These are phyloP conservation scores for Lithohypha guttulata DNA, from an alignment of 2,329 filamentous ascomycete species.

Conservation along the genomic window DNA sequence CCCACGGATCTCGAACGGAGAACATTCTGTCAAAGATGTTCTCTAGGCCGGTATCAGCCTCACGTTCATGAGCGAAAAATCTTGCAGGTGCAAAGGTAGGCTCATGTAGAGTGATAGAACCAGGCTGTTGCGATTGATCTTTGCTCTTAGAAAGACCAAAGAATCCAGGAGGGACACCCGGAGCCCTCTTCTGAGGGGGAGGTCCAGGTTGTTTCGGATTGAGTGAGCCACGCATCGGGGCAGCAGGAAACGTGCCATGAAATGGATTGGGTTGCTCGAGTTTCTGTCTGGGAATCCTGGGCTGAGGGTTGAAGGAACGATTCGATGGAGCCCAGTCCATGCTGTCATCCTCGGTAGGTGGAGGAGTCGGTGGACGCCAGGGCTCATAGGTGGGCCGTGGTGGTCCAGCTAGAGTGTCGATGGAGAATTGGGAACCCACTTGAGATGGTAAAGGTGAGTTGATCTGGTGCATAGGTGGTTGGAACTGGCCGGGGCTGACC, in stretches of 20 bases:
- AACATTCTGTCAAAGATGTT: slow-evolving; percentile 37
- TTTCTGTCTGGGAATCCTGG: slow-evolving; percentile 23
- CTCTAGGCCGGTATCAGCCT: slow-evolving; percentile 37
- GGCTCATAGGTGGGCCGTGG: slow-evolving; percentile 24
- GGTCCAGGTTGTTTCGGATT: slow-evolving; percentile 27
- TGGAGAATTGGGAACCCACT: slow-evolving; percentile 24
- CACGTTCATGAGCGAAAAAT: slow-evolving; percentile 36
- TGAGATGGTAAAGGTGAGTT: slow-evolving; percentile 3
- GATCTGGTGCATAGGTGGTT: slow-evolving; percentile 8
- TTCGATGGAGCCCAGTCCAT: slow-evolving; percentile 44
- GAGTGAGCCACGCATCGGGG: slow-evolving; percentile 32
- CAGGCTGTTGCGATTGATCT: slow-evolving; percentile 17
- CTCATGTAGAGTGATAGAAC: slow-evolving; percentile 15
- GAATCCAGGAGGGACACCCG: slow-evolving; percentile 25
- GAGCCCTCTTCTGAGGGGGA: slow-evolving; percentile 15
- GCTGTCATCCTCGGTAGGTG: slow-evolving; percentile 27
- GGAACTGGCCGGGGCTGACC: slow-evolving; percentile 16
- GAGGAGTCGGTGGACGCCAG: slow-evolving; percentile 30
- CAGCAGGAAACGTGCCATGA: slow-evolving; percentile 32
- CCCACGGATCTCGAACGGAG: slow-evolving; percentile 24
- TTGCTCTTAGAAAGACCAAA: slow-evolving; percentile 24
- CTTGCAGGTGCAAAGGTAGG: slow-evolving; percentile 33
- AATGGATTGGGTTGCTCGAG: slow-evolving; percentile 32
- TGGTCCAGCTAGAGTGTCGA: slow-evolving; percentile 18
- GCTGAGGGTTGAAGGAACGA: slow-evolving; percentile 14